Evolutionary conservation across 495 filamentous ascomycete genomes (phyloP), one percentile per base, ranked within the genome.

Genomic region (Aspergillus diversus): DNA sequence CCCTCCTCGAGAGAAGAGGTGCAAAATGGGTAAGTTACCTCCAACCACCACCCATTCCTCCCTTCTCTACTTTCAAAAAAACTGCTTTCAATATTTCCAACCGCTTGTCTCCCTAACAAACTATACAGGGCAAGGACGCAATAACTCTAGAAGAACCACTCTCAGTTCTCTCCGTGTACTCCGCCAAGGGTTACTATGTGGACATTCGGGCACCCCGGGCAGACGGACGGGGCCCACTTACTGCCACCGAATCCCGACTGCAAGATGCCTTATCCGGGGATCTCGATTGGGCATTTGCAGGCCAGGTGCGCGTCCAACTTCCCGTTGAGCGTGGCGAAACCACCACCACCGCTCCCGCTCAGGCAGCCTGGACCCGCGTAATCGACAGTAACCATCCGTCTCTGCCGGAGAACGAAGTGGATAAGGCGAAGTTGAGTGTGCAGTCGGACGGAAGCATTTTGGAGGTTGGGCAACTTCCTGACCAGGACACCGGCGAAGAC

Each of bases 151-250:
- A 54, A 34, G 51, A 54, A 34, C 15, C 51, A 9, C 27, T 54
- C 27, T 54, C 51, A 6, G 51, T 54, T n/a, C 51, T 54, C 51
- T 54, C 51, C 13, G 51, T 54, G 12, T 54, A 54, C 51, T 54
- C 51, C 27, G 11, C 51, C 12, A 15, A 54, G 21, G 51, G 51
- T 6, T 54, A 54, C 27, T 54, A 54, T 13, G 51, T 54, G 27
- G 51, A 54, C 34, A 54, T 54, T 32, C 51, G 51, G 4, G 51
- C 34, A 27, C 51, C 27, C 11, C 27, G 51, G 34, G 51, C 51
- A 15, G 51, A 54, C 51, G 51, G 51, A 34, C 51, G 31, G 15
- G 27, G 51, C 27, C 51, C 51, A 12, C 51, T 54, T 4, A 54
- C 51, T 1, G 51, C 51, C 27, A 54, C 51, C 7, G 51, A 54